A percentile compares a stretch with the other conserved stretches of the same genome.
Evolutionary conservation across 2,329 filamentous ascomycete genomes (phyloP).

Genomic region (Trematosphaeria pertusa): DNA sequence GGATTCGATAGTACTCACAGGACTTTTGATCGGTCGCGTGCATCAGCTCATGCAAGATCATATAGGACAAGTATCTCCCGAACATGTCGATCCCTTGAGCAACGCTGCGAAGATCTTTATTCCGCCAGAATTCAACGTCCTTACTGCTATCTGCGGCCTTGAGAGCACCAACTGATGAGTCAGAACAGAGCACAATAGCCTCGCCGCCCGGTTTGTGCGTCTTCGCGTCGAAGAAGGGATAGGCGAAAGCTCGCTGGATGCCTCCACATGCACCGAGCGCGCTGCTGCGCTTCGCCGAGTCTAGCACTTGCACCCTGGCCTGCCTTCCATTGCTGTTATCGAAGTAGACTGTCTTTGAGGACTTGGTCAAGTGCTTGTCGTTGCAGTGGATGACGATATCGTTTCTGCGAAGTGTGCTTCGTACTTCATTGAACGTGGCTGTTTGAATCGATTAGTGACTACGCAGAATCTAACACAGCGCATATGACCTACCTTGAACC

Average conservation of each 20-base stretch:
- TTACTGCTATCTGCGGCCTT: background rate
- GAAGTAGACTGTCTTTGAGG: background rate
- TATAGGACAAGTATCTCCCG: conserved; percentile 5
- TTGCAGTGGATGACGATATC: conserved; percentile 5
- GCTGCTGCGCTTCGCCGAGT: background rate
- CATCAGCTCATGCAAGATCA: conserved; percentile 7
- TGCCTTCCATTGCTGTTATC: conserved; percentile 4
- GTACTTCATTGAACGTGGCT: background rate
- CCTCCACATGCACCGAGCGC: conserved; percentile 3
- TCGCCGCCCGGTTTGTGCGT: background rate
- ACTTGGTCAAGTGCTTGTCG: conserved; percentile 6
- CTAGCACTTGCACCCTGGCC: background rate
- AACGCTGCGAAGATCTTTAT: background rate
- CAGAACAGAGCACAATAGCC: conserved; percentile 7
- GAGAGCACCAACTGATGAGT: background rate
- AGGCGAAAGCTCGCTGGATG: conserved; percentile 1
- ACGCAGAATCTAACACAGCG: background rate
- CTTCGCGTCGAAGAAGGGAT: conserved; percentile 4
- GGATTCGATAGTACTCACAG: background rate
- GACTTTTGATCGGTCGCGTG: conserved; percentile 1
- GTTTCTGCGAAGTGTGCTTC: background rate
- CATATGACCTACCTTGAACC: background rate
- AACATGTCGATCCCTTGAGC: conserved; percentile 1
- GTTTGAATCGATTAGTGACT: background rate
- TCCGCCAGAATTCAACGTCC: conserved; percentile 1